A percentile compares a stretch with the other conserved stretches of the same genome.
Evolutionary conservation across 192 early-diverging fungal species (phyloP).

Genomic region (Coemansia sp.): DNA sequence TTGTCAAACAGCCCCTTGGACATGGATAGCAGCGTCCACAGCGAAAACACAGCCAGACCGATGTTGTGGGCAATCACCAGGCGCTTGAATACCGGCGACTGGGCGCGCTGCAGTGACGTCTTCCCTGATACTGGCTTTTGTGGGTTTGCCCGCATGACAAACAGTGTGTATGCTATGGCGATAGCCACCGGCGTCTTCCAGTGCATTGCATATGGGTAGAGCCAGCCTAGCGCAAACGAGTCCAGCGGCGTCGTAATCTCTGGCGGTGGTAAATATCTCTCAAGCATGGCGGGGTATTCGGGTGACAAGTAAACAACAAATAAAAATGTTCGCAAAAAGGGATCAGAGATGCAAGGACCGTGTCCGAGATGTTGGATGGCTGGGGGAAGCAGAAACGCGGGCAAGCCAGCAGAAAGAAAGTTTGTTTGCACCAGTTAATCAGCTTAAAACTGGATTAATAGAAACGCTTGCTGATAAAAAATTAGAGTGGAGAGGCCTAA

Average conservation of each 20-base stretch:
- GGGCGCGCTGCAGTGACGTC: constrained; percentile 13
- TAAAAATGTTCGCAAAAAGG: no score
- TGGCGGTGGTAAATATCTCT: constrained; percentile 29
- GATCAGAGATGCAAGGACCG: background rate
- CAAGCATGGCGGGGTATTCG: constrained; percentile 20
- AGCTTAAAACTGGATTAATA: no score
- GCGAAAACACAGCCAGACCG: constrained; percentile 66
- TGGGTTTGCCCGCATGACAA: constrained; percentile 35
- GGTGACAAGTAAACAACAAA: background rate
- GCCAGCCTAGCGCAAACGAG: constrained; percentile 66
- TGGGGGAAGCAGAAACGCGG: background rate
- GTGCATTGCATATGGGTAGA: constrained; percentile 70
- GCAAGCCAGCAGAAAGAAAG: background rate
- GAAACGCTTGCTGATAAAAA: no score
- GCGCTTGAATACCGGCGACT: constrained; percentile 60
- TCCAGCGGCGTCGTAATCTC: constrained; percentile 33
- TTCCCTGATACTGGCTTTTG: constrained; percentile 16
- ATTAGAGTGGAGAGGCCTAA: background rate
- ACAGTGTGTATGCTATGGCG: constrained; percentile 58
- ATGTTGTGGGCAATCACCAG: constrained; percentile 81
- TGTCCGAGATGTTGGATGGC: background rate
- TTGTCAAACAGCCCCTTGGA: constrained; percentile 55
- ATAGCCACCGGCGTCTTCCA: constrained; percentile 68
- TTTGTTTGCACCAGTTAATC: background rate
- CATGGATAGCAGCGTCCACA: constrained; percentile 70